phyloP scores from a whole-genome alignment of 768 basidiomycete species.

The Kwoniella europaea region DNA sequence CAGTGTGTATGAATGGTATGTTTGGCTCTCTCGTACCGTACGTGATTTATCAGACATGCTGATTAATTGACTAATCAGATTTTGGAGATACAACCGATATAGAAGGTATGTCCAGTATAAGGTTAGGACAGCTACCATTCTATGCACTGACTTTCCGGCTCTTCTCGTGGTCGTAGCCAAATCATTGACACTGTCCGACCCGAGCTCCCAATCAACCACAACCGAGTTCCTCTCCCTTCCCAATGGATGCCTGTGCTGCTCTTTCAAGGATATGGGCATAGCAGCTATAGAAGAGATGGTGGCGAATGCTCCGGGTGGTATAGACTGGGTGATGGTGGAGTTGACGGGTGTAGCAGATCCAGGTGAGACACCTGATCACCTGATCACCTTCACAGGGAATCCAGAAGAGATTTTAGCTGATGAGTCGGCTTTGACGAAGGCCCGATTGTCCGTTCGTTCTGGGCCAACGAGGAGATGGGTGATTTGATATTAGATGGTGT shows the following conservation, averaged over 20 bases:
- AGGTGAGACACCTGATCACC: no score
- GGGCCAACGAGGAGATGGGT: slow-evolving; percentile 61
- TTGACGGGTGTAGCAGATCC: slow-evolving; percentile 96
- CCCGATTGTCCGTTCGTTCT: slow-evolving; percentile 58
- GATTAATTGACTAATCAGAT: slow-evolving; percentile 40
- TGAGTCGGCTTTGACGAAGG: slow-evolving; percentile 22
- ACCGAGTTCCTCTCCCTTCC: slow-evolving; percentile 77
- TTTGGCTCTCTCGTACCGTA: no score
- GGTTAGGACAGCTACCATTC: background rate
- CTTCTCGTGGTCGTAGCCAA: slow-evolving; percentile 65
- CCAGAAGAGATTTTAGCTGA: no score
- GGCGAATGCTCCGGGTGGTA: slow-evolving; percentile 31
- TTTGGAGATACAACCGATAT: slow-evolving; percentile 97
- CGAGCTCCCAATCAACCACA: slow-evolving; percentile 69
- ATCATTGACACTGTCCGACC: slow-evolving; percentile 78
- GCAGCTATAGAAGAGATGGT: slow-evolving; percentile 87
- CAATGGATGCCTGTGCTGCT: slow-evolving; percentile 98
- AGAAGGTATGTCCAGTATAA: slow-evolving; percentile 67
- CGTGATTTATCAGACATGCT: no score
- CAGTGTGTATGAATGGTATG: slow-evolving; percentile 92
- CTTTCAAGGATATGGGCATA: slow-evolving; percentile 89
- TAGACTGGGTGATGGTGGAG: slow-evolving; percentile 95
- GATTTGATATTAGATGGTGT: slow-evolving; percentile 72
- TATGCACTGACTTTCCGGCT: background rate
- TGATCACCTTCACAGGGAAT: no score